A percentile compares a stretch with the other conserved stretches of the same genome.
Conservation (phyloP, 2,329 filamentous ascomycete species). For the Chaetomiaceae sp. region DNA sequence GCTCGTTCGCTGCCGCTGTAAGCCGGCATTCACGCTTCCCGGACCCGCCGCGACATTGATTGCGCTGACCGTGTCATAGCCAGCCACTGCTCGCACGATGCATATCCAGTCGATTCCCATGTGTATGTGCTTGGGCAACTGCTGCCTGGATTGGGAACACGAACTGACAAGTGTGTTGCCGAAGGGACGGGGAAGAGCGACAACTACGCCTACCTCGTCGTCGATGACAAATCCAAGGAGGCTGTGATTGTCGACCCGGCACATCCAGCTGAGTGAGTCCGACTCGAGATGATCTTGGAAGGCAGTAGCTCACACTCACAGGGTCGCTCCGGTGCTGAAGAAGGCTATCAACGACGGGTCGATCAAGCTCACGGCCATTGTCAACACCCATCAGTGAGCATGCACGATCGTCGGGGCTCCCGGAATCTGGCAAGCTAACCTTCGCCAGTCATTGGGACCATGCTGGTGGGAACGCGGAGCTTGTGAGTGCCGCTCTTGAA, state of each 20-base stretch:
- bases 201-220: conserved; percentile 80
- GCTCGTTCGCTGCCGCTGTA: conserved; percentile 6
- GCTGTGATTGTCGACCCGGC: conserved; percentile 76
- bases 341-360: conserved; percentile 62
- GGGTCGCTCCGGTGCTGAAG: conserved; percentile 60
- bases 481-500: conserved; percentile 48
- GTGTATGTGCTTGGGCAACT: conserved; percentile 51
- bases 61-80: conserved; percentile 7
- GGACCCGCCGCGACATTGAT: not conserved
- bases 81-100: conserved; percentile 51
- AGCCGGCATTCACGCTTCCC: not conserved
- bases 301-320: conserved; percentile 24
- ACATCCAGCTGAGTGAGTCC: conserved; percentile 73
- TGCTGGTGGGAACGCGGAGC: conserved; percentile 79
- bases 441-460: conserved; percentile 78
- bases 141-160: not conserved
- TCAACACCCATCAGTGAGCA: conserved; percentile 93
- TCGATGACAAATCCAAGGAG: conserved; percentile 72
- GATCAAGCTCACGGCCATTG: conserved; percentile 80
- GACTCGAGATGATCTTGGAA: conserved; percentile 22
- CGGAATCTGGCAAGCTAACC: not conserved
- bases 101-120: conserved; percentile 85
- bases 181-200: conserved; percentile 70
- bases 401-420: not conserved
- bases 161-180: not conserved